Percentiles rank a stretch among this genome's conserved stretches.
Conservation (phyloP, 78 protist genomes). For the Polysphondylium violaceum region DNA sequence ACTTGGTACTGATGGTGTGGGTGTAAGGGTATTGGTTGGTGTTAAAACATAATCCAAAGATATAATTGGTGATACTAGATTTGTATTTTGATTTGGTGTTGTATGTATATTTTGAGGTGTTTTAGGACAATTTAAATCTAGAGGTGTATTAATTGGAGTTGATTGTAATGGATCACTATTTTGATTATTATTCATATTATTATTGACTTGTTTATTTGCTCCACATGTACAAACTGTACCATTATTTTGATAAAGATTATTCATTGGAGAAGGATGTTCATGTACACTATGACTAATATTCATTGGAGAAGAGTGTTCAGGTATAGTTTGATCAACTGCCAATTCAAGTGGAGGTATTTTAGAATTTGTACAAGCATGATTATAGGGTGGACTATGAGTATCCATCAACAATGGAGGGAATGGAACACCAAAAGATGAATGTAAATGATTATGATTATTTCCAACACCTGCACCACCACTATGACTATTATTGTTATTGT, state of each 20-base stretch:
- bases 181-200: too few relatives aligned
- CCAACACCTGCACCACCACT: not conserved
- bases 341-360: conserved; percentile 33
- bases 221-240: too few relatives aligned
- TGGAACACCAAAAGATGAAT: conserved; percentile 7
- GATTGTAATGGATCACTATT: not conserved
- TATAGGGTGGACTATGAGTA: conserved; percentile 2
- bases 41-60: not conserved
- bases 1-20: conserved; percentile 6
- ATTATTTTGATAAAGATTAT: not conserved
- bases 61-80: not conserved
- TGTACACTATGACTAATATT: not conserved
- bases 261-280: not conserved
- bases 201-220: too few relatives aligned
- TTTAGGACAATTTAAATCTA: not conserved
- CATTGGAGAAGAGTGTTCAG: not conserved
- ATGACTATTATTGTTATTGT: not conserved
- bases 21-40: conserved; percentile 2
- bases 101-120: not conserved
- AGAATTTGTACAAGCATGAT: not conserved
- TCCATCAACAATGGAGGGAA: not conserved
- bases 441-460: conserved; percentile 8
- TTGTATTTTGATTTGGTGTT: not conserved
- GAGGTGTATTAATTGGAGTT: not conserved
- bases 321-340: not conserved